Evolutionary conservation across 345 rosid species (phyloP).

Genomic region (Linum lewisii): DNA sequence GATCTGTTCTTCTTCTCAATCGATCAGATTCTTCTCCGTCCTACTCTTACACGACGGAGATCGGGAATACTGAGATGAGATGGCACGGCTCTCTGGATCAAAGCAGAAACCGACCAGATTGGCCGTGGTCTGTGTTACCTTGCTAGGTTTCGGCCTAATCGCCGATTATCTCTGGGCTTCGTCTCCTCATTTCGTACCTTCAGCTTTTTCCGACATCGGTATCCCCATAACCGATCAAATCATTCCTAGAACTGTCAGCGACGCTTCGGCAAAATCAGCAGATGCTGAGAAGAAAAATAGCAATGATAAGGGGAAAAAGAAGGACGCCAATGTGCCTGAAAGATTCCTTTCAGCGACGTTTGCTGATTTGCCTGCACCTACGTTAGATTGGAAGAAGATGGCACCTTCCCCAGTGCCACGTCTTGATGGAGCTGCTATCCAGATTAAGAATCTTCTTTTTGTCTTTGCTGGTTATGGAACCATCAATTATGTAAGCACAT

Average conservation of each 20-base stretch:
- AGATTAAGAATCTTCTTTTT: constrained; percentile 60
- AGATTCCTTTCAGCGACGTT: constrained; percentile 79
- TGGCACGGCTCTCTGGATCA: constrained; percentile 34
- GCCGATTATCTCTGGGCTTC: constrained; percentile 86
- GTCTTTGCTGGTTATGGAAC: constrained; percentile 96
- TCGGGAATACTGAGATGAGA: constrained; percentile 5
- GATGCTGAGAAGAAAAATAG: constrained; percentile 17
- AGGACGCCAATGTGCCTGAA: constrained; percentile 16
- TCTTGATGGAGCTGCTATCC: constrained; percentile 84
- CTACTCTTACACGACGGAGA: background rate
- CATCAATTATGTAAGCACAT: constrained; percentile 62
- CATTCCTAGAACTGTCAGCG: constrained; percentile 2
- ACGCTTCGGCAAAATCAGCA: constrained; percentile 20
- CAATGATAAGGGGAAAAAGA: constrained; percentile 23
- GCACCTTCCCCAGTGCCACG: constrained; percentile 85
- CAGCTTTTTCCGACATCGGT: constrained; percentile 19
- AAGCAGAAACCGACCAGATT: constrained; percentile 43
- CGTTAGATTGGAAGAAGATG: constrained; percentile 86
- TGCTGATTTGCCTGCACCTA: constrained; percentile 80
- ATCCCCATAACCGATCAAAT: background rate
- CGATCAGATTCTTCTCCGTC: too few species aligned
- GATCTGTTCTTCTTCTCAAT: too few species aligned
- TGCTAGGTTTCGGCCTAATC: constrained; percentile 50
- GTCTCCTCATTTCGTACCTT: constrained; percentile 39
- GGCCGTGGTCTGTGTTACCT: constrained; percentile 29